phyloP scores from a whole-genome alignment of 305 asterid species.

The Fraxinus latifolia region DNA sequence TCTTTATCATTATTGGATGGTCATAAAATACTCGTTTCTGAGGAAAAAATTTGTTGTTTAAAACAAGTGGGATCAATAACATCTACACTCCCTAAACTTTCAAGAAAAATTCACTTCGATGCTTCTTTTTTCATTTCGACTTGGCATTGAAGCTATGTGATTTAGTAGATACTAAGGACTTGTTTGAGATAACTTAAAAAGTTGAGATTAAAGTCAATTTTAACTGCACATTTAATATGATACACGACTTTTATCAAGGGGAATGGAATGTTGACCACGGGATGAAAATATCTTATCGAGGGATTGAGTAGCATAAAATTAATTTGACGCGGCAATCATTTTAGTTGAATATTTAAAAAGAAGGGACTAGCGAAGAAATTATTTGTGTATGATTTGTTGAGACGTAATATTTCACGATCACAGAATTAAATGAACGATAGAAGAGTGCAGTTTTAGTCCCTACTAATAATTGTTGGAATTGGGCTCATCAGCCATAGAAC shows the following conservation, averaged over 20 bases:
- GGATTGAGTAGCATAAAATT: neutral
- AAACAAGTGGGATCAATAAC: neutral
- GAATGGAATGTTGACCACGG: neutral
- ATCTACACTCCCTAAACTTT: neutral
- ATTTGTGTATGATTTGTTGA: neutral
- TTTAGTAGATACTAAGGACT: neutral
- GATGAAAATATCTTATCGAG: neutral
- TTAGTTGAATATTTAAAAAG: neutral
- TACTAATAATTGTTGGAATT: neutral
- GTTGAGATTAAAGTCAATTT: neutral
- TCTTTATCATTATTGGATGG: neutral
- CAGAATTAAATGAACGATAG: neutral
- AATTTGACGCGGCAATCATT: neutral
- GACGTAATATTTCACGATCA: neutral
- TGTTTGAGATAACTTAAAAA: neutral
- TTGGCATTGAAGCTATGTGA: neutral
- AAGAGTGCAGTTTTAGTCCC: neutral
- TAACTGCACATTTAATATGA: neutral
- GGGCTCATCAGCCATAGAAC: neutral
- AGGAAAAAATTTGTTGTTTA: neutral
- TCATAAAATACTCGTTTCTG: neutral
- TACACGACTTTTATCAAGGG: neutral
- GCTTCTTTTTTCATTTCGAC: neutral
- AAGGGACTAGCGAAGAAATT: neutral
- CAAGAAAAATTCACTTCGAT: neutral